Conservation (phyloP, 306 rosid genomes). For the Quercus alba region DNA sequence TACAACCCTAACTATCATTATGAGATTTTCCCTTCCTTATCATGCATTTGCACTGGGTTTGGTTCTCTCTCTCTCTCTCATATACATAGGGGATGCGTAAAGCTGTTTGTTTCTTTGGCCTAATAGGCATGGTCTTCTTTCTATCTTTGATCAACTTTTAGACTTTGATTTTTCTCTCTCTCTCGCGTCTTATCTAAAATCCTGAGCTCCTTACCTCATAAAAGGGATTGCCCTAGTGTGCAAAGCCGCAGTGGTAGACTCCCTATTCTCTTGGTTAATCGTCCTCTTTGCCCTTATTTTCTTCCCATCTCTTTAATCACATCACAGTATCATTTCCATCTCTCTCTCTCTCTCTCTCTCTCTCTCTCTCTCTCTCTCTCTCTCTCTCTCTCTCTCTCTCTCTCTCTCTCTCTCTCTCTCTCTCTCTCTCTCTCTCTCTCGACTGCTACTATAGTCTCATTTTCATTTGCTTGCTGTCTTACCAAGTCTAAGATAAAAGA, state of each 20-base stretch:
- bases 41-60: slow-evolving; percentile 64
- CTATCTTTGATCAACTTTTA: slow-evolving; percentile 26
- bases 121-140: slow-evolving; percentile 28
- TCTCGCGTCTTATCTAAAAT: slow-evolving; percentile 37
- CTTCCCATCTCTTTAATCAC: slow-evolving; percentile 72
- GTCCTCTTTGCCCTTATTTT: slow-evolving; percentile 62
- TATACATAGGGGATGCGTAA: neutral
- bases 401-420: neutral
- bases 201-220: slow-evolving; percentile 77
- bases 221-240: slow-evolving; percentile 40
- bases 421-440: neutral
- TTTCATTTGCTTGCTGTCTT: slow-evolving; percentile 27
- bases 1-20: slow-evolving; percentile 42
- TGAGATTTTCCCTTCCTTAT: slow-evolving; percentile 84
- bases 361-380: slow-evolving; percentile 1
- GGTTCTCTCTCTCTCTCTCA: neutral
- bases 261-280: slow-evolving; percentile 94
- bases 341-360: neutral
- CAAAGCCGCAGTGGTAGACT: slow-evolving; percentile 59
- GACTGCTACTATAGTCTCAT: slow-evolving; percentile 25
- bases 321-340: slow-evolving; percentile 63
- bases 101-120: slow-evolving; percentile 35
- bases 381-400: neutral
- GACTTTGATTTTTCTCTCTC: slow-evolving; percentile 41
- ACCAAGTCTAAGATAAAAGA: slow-evolving; percentile 36